A percentile compares a stretch with the other conserved stretches of the same genome.
phyloP scores from a whole-genome alignment of 176 grass and related monocot genomes.

The Urochloa ruziziensis region DNA sequence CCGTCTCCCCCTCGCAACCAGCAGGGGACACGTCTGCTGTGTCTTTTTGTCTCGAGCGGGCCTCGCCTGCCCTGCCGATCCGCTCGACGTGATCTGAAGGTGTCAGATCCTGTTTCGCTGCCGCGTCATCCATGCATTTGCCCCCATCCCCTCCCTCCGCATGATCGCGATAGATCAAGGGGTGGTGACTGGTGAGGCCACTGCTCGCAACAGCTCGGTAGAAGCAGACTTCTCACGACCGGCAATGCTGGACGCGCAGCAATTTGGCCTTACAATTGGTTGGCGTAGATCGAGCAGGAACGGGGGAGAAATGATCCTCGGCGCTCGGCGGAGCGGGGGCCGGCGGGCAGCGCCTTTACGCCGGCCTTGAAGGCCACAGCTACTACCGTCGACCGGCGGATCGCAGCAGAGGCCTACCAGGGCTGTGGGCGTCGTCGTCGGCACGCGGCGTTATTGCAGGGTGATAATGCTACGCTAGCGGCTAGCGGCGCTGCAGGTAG shows the following conservation, averaged over 20 bases:
- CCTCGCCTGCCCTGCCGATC: too few relatives aligned
- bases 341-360: neutral
- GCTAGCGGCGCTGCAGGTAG: neutral
- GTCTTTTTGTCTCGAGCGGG: neutral
- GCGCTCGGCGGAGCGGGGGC: too few relatives aligned
- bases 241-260: too few relatives aligned
- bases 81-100: conserved; percentile 4
- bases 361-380: neutral
- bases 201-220: too few relatives aligned
- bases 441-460: neutral
- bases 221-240: too few relatives aligned
- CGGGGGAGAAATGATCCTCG: too few relatives aligned
- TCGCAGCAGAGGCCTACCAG: neutral
- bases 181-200: too few relatives aligned
- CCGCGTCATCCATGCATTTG: too few relatives aligned
- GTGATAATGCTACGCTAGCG: neutral
- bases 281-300: too few relatives aligned
- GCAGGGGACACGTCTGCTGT: neutral
- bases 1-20: neutral
- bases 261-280: too few relatives aligned
- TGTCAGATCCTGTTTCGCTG: conserved; percentile 8
- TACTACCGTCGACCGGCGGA: neutral
- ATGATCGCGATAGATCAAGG: too few relatives aligned
- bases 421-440: neutral
- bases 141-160: too few relatives aligned